Evolutionary conservation across 1,139 yeast species (phyloP), one percentile per base, ranked within the genome.

Genomic region (Hanseniaspora gamundiae): DNA sequence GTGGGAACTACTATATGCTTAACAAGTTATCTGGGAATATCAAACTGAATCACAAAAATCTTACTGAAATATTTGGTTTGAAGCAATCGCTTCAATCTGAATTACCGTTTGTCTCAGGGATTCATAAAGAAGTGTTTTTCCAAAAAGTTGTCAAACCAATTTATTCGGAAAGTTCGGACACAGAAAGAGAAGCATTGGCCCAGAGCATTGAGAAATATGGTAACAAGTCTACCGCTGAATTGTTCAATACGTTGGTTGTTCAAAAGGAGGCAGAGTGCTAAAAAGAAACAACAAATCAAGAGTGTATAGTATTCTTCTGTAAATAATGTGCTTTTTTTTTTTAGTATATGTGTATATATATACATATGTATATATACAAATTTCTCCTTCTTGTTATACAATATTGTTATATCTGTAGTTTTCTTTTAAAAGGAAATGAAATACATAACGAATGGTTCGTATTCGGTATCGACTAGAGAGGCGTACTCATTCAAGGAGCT

Each of bases 391-490:
- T 24, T 9, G 26, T 24, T 20, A 29, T n/a, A 27, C 26, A 22
- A 20, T n/a, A n/a, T n/a, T n/a, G n/a, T n/a, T n/a, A n/a, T n/a
- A n/a, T n/a, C n/a, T n/a, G n/a, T n/a, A n/a, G n/a, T n/a, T n/a
- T n/a, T n/a, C n/a, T n/a, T 11, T 42, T 46, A 51, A 31, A 52
- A 42, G 22, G 66, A 69, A 40, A 78, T 61, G 48, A 74, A 74
- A 62, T 84, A 88, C 56, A 88, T 65, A 45, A 88, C 98, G 67
- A 91, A 91, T 41, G 97, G 97, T 65, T 88, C 95, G 61, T 87
- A 91, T 50, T 91, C 96, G 35, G 91, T 77, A 64, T 91, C 97
- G 42, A 87, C 95, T 58, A 91, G 68, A 8, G 94, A 77, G 20
- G 95, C 93, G 61, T 84, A 91, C 62, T 91, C 96, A 55, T 80